Evolutionary conservation across 306 rosid genomes (phyloP).

Genomic region (Cicer chorassanicum): DNA sequence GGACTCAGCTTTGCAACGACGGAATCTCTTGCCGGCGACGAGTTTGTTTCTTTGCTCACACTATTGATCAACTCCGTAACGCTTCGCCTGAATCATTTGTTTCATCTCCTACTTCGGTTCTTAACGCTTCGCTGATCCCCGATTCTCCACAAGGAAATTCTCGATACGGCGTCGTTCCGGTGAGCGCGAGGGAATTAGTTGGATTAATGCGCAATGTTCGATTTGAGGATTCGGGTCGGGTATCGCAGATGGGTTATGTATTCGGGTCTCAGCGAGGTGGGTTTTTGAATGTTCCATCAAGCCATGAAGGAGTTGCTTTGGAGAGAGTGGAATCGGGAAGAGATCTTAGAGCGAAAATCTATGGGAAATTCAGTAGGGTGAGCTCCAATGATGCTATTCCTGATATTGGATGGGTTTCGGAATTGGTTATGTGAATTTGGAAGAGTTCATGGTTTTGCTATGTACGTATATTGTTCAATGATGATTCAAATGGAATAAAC

Average conservation of each 20-base stretch:
- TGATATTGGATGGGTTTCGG: constrained; percentile 72
- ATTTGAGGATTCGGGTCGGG: constrained; percentile 50
- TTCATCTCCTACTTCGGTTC: constrained; percentile 72
- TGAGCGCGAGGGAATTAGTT: constrained; percentile 44
- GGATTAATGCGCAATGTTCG: constrained; percentile 53
- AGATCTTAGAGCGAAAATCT: constrained; percentile 68
- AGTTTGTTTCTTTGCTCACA: constrained; percentile 92
- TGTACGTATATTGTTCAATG: constrained; percentile 4
- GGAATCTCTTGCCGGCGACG: constrained; percentile 70
- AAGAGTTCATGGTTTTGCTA: background rate
- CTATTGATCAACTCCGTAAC: constrained; percentile 71
- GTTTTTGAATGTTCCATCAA: constrained; percentile 37
- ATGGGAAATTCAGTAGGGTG: constrained; percentile 68
- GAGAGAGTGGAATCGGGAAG: constrained; percentile 91
- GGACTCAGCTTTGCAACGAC: constrained; percentile 91
- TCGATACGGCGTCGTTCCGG: constrained; percentile 41
- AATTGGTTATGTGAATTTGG: constrained; percentile 54
- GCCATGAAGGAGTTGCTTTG: constrained; percentile 69
- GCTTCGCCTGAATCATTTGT: constrained; percentile 45
- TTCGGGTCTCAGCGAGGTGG: constrained; percentile 50
- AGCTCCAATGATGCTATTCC: constrained; percentile 58
- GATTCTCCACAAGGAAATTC: constrained; percentile 60
- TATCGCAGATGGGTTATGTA: constrained; percentile 31
- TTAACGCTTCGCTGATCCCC: constrained; percentile 48
- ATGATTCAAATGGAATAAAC: background rate